These are phyloP conservation scores for Xylaria sp. DNA, from an alignment of 2,329 filamentous ascomycete species.

Conservation along the genomic window DNA sequence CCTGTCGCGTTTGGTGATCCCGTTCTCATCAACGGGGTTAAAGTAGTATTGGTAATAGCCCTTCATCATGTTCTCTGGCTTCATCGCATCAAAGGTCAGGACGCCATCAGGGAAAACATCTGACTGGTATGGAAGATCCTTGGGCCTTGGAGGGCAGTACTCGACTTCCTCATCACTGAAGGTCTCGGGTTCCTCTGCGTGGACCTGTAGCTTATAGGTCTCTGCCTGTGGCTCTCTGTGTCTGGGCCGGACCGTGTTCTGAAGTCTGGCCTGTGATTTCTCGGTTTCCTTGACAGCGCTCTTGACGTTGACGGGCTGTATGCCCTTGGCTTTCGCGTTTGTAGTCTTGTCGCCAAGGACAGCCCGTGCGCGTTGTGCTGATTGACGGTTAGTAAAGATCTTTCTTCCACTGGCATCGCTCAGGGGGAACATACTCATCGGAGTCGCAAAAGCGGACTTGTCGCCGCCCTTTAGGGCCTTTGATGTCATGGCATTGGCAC, in stretches of 20 bases:
- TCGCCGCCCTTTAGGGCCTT: conserved; percentile 55
- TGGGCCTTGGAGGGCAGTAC: conserved; percentile 80
- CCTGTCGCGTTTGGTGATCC: conserved; percentile 66
- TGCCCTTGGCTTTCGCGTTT: conserved; percentile 80
- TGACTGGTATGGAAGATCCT: conserved; percentile 70
- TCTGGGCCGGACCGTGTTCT: conserved; percentile 12
- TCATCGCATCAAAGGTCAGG: conserved; percentile 63
- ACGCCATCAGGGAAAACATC: conserved; percentile 67
- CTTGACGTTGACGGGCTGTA: conserved; percentile 70
- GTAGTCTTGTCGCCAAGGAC: conserved; percentile 94
- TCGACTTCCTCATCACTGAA: conserved; percentile 77
- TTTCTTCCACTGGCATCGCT: neutral
- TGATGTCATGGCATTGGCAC: conserved; percentile 57
- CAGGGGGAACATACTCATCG: conserved; percentile 66
- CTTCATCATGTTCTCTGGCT: conserved; percentile 63
- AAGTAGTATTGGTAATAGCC: conserved; percentile 67
- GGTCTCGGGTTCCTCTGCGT: conserved; percentile 56
- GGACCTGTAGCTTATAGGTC: conserved; percentile 66
- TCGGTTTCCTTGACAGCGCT: conserved; percentile 63
- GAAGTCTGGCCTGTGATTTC: conserved; percentile 22
- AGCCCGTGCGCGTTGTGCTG: conserved; percentile 73
- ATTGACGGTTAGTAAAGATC: conserved; percentile 9
- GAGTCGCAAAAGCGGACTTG: conserved; percentile 76
- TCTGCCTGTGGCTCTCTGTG: conserved; percentile 38
- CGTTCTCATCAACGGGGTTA: conserved; percentile 70